Base-by-base conservation (phyloP, 805 yeast genomes). In the Sugiyamaella lignohabitans region DNA sequence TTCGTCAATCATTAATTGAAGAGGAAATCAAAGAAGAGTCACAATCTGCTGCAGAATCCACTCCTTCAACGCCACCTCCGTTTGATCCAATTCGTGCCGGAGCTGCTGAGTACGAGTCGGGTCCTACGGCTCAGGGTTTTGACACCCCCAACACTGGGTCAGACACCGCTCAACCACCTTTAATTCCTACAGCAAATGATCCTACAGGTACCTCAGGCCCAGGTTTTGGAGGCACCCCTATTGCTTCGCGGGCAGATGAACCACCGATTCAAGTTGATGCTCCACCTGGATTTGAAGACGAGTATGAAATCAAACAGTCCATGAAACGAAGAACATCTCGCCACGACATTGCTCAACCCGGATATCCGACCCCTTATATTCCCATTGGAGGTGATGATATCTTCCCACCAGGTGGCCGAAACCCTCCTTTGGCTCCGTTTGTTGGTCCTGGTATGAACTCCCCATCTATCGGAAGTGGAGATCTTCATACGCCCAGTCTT, bases 201-300 rank as follows among this genome's bases (percentile, higher is more conserved):
- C 17, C 17, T 16, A 35, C 11, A 16, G 20, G 20, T 35, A n/a
- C 6, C 20, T 11, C 38, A 16, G 20, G 11, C 21, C 20, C 20
- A 16, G 30, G 30, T 6, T n/a, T n/a, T n/a, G n/a, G n/a, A n/a
- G n/a, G n/a, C n/a, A 8, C 8, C 14, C 32, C 32, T 27, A 8
- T 8, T 27, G 11, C 32, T 27, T 27, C 32, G 11, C 32, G 32
- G 8, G 11, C 6, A 5, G 38, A 35, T 35, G 32, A 27, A 27
- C 32, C 32, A 8, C 38, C 38, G 5, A 35, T 35, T 35, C 20
- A 10, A 5, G 20, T 6, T 35, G 38, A 17, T 35, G 38, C 55
- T 2, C 67, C 68, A 4, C 73, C 73, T 1, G 71, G 67, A 4
- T 68, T 73, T 52, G 78, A 74, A 37, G 76, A 73, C 53, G 73